These are phyloP conservation scores for Ligustrum vulgare DNA, from an alignment of 257 asterid species.

Conservation along the genomic window DNA sequence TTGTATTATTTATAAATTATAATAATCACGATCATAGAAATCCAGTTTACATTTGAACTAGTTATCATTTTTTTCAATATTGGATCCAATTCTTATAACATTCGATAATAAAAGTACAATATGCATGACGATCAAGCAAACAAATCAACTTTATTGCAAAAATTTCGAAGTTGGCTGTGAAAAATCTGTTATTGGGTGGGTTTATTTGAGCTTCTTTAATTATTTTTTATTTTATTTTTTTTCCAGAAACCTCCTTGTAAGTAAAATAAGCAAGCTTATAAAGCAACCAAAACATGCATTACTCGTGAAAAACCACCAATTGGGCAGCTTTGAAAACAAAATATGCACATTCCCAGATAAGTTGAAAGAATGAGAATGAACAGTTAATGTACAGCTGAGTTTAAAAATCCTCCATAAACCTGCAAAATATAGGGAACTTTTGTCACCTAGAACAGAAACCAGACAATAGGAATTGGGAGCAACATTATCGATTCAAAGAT, in stretches of 20 bases:
- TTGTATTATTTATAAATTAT: too few relatives aligned
- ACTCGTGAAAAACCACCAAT: neutral
- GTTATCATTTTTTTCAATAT: neutral
- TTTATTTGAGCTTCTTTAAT: neutral
- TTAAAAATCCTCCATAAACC: neutral
- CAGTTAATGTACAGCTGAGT: neutral
- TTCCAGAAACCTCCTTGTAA: neutral
- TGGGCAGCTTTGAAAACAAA: neutral
- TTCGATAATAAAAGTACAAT: neutral
- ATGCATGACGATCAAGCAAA: too few relatives aligned
- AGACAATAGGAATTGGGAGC: neutral
- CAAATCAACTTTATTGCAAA: neutral
- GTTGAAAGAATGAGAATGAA: neutral
- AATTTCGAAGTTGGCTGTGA: neutral
- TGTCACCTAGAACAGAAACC: neutral
- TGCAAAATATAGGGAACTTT: neutral
- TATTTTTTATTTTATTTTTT: too few relatives aligned
- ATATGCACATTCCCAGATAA: neutral
- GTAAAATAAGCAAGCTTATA: neutral
- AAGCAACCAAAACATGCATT: neutral
- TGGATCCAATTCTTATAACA: neutral
- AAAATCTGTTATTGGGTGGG: neutral
- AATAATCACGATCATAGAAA: too few relatives aligned
- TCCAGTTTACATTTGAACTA: neutral
- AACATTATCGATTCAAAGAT: neutral